Percentiles rank a stretch among this genome's conserved stretches.
Evolutionary conservation across 805 yeast species (phyloP).

Genomic region (Ogataea polymorpha): DNA sequence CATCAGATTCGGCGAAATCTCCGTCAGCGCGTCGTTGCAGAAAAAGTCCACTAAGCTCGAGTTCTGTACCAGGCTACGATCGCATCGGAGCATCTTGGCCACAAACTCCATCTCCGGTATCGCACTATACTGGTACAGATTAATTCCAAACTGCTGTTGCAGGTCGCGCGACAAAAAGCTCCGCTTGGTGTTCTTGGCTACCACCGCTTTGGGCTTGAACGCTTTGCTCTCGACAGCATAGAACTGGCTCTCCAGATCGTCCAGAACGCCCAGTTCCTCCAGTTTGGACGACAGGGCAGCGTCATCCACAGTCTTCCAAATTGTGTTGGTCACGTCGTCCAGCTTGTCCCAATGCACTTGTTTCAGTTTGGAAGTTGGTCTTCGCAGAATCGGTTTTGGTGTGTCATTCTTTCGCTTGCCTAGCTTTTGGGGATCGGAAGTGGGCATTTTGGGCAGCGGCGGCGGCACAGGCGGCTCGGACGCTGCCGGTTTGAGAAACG

Average conservation of each 20-base stretch:
- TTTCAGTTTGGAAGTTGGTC: constrained; percentile 47
- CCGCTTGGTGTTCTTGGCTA: constrained; percentile 45
- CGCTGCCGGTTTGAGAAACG: constrained; percentile 2
- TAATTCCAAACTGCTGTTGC: constrained; percentile 78
- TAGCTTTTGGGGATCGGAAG: background rate
- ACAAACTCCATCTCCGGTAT: constrained; percentile 54
- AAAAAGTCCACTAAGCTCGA: constrained; percentile 66
- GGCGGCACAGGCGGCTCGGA: constrained; percentile 15
- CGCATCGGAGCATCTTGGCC: constrained; percentile 56
- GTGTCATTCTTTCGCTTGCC: background rate
- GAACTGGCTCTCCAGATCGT: constrained; percentile 59
- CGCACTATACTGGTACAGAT: constrained; percentile 59
- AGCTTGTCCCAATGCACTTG: constrained; percentile 84
- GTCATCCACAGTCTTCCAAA: constrained; percentile 56
- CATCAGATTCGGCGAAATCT: constrained; percentile 53
- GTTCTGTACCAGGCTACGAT: constrained; percentile 49
- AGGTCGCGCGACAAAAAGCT: constrained; percentile 65
- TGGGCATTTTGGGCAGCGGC: constrained; percentile 10
- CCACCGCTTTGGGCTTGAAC: constrained; percentile 31
- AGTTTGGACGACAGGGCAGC: constrained; percentile 46
- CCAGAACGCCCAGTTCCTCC: constrained; percentile 57
- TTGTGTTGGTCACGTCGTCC: constrained; percentile 53
- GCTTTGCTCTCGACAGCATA: constrained; percentile 36
- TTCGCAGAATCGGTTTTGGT: constrained; percentile 6
- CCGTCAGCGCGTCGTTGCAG: constrained; percentile 60